phyloP scores from a whole-genome alignment of 1,139 yeast genomes.

The Candida albicans region DNA sequence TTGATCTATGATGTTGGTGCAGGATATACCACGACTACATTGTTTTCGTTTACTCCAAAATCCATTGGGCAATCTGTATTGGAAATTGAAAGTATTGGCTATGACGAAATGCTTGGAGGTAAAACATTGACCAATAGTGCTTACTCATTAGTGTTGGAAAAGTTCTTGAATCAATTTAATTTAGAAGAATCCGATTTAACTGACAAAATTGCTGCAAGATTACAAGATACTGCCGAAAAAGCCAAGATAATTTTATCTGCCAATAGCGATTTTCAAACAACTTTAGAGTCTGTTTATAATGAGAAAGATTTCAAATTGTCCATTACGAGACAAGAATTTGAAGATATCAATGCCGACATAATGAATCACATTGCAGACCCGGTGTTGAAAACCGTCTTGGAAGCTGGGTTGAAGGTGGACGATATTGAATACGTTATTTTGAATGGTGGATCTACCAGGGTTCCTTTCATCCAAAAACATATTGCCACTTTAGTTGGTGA shows the following conservation, averaged over 20 bases:
- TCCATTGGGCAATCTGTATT: constrained; percentile 40
- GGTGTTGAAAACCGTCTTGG: constrained; percentile 50
- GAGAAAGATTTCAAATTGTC: constrained; percentile 71
- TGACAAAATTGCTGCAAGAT: constrained; percentile 61
- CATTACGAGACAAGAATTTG: constrained; percentile 78
- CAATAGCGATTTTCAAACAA: constrained; percentile 70
- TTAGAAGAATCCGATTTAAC: constrained; percentile 42
- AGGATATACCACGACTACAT: constrained; percentile 83
- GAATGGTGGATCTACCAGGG: constrained; percentile 90
- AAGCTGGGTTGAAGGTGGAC: constrained; percentile 26
- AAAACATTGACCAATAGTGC: constrained; percentile 66
- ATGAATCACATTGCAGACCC: constrained; percentile 53
- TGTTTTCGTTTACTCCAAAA: constrained; percentile 62
- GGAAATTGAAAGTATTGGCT: constrained; percentile 73
- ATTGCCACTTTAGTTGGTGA: constrained; percentile 51
- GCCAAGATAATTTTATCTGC: constrained; percentile 87
- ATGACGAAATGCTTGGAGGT: constrained; percentile 71
- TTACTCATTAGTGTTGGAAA: constrained; percentile 56
- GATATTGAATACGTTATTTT: constrained; percentile 69
- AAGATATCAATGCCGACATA: constrained; percentile 50
- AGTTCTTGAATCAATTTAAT: constrained; percentile 49
- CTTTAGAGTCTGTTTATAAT: constrained; percentile 66
- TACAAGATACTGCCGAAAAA: constrained; percentile 82
- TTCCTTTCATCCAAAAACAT: constrained; percentile 77
- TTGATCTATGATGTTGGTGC: constrained; percentile 91